phyloP scores from a whole-genome alignment of 305 asterid genomes.

The Solanum hybrid region DNA sequence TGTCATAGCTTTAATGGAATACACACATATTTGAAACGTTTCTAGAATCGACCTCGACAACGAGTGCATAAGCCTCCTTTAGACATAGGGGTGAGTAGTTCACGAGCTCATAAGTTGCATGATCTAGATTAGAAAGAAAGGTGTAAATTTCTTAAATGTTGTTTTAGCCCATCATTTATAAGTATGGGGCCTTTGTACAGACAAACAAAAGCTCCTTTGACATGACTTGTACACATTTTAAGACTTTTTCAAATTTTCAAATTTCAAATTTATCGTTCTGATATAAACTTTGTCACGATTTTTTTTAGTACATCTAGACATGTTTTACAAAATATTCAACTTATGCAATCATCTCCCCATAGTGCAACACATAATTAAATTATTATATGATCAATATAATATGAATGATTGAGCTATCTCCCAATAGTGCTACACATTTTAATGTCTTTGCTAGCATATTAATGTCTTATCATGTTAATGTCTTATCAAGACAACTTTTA shows the following conservation, averaged over 20 bases:
- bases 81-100: not conserved
- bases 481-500: not conserved
- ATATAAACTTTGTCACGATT: not conserved
- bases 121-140: not conserved
- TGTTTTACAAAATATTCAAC: not conserved
- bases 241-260: not conserved
- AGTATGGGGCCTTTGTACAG: not conserved
- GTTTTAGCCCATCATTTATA: not conserved
- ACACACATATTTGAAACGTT: not conserved
- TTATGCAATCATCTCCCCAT: not conserved
- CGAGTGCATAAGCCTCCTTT: not conserved
- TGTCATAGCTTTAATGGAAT: not conserved
- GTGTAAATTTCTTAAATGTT: not conserved
- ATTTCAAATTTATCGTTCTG: not conserved
- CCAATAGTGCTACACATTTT: not conserved
- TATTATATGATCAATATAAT: not conserved
- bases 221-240: not conserved
- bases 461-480: too few species aligned
- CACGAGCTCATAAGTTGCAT: not conserved
- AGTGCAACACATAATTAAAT: too few species aligned
- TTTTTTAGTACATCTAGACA: not conserved
- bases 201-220: not conserved
- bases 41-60: not conserved
- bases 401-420: not conserved
- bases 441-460: not conserved